Percentiles rank a stretch among this genome's conserved stretches.
phyloP scores from a whole-genome alignment of 1,284 basidiomycete species.

The Ceratobasidium sp. region DNA sequence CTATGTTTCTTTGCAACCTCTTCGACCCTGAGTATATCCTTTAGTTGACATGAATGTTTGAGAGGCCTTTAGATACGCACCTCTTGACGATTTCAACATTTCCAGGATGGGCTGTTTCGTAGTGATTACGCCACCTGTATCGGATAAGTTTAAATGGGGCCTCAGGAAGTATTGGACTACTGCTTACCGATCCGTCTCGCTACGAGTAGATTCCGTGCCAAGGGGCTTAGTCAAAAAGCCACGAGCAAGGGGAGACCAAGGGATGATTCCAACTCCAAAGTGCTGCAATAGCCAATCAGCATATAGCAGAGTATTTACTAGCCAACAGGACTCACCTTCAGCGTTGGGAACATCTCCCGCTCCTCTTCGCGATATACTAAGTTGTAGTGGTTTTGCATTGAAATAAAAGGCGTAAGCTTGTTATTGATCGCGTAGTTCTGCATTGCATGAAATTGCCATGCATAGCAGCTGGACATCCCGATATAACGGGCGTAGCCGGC shows the following conservation, averaged over 20 bases:
- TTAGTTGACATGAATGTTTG: neutral
- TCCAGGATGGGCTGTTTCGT: too few species aligned
- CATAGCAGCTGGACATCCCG: slow-evolving; percentile 57
- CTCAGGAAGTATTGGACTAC: too few species aligned
- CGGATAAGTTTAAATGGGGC: neutral
- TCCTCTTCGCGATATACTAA: slow-evolving; percentile 55
- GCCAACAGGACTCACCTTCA: slow-evolving; percentile 35
- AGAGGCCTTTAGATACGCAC: slow-evolving; percentile 1
- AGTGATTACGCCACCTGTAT: too few species aligned
- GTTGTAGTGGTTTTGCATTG: slow-evolving; percentile 61
- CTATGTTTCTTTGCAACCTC: slow-evolving; percentile 49
- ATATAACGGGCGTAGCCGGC: slow-evolving; percentile 62
- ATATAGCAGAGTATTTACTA: neutral
- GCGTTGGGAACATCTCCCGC: slow-evolving; percentile 56
- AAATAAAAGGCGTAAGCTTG: slow-evolving; percentile 60
- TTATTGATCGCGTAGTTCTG: slow-evolving; percentile 59
- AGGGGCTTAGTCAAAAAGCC: slow-evolving; percentile 45
- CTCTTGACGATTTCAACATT: slow-evolving; percentile 22
- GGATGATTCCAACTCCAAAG: slow-evolving; percentile 47
- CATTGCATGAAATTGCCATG: slow-evolving; percentile 54
- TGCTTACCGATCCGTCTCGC: slow-evolving; percentile 35
- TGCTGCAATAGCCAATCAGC: slow-evolving; percentile 22
- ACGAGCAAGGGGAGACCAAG: slow-evolving; percentile 47
- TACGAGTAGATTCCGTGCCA: slow-evolving; percentile 21
- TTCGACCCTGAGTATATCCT: slow-evolving; percentile 51